These are phyloP conservation scores for Neopestalotiopsis rosae DNA, from an alignment of 2,329 filamentous ascomycete genomes.

Conservation along the genomic window DNA sequence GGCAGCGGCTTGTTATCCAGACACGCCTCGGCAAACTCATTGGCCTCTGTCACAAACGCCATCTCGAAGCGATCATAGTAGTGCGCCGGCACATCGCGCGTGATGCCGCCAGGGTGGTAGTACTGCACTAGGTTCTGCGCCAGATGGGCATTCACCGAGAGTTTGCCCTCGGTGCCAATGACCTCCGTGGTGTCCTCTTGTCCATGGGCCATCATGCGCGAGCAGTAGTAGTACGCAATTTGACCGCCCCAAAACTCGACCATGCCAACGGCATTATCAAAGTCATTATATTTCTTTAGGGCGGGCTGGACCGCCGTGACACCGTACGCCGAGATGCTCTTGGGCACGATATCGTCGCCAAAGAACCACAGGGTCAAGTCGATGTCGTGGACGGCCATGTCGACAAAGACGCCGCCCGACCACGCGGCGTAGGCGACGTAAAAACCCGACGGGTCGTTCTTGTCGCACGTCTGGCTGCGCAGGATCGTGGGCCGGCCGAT, in stretches of 20 bases:
- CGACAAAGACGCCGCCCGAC: constrained; percentile 72
- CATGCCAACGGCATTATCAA: constrained; percentile 68
- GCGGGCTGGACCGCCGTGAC: constrained; percentile 65
- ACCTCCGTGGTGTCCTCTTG: constrained; percentile 72
- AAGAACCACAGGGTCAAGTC: constrained; percentile 70
- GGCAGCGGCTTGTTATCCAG: constrained; percentile 61
- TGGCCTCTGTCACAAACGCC: constrained; percentile 66
- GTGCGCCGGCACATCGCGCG: constrained; percentile 61
- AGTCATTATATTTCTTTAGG: constrained; percentile 61
- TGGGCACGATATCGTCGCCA: constrained; percentile 56
- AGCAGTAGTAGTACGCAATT: constrained; percentile 68
- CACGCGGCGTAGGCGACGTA: constrained; percentile 71
- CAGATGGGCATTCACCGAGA: constrained; percentile 65
- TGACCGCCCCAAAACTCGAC: constrained; percentile 69
- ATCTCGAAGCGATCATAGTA: constrained; percentile 68
- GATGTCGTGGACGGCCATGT: constrained; percentile 74
- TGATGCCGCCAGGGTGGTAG: constrained; percentile 57
- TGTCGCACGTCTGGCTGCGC: constrained; percentile 71
- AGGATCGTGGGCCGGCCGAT: constrained; percentile 67
- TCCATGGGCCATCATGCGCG: constrained; percentile 70
- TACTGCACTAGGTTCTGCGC: constrained; percentile 59
- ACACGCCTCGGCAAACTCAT: constrained; percentile 65
- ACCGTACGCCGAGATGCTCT: constrained; percentile 60
- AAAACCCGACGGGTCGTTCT: constrained; percentile 68
- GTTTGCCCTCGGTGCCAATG: constrained; percentile 69